Base-by-base conservation (phyloP, 2,329 filamentous ascomycete genomes). In the Lasiodiplodia gonubiensis region DNA sequence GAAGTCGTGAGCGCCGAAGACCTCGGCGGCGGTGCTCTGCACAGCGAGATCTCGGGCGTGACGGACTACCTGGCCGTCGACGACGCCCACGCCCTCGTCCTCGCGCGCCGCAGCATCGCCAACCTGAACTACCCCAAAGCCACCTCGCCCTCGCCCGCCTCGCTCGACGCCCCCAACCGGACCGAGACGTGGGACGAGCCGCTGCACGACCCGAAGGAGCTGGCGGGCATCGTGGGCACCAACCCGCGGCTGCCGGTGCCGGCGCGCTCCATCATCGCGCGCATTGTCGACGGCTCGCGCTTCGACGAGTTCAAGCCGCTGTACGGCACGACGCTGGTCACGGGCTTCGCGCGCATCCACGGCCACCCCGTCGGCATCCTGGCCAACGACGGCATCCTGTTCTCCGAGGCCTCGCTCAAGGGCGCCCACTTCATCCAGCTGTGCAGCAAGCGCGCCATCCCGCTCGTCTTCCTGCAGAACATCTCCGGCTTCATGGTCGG, bases 401-500 rank as follows among this genome's bases (percentile, higher is more conserved):
- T 98, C 83, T 93, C 92, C 66, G 88, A 93, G 63, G 93, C 92
- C 11, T 90, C 93, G 10, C 86, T 97, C 69, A 99, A 99, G 81
- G 95, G 94, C 42, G 93, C 95, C 0, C 95, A 99, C 81, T 99
- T 99, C 79, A 93, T 98, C 74, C 92, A 99, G 80, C 88, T 99
- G 4, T 98, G 94, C 82, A 86, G 91, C 35, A 93, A 97, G 80
- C 90, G 95, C 67, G 89, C 92, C 65, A 92, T 98, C 67, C 94
- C 95, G 0, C 84, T 98, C 11, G 86, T 98, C 61, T 98, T 98
- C 81, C 83, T 99, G 23, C 95, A 99, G 79, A 98, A 99, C 79
- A 98, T 99, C 77, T 90, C 90, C 6, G 95, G 95, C 52, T 99
- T 99, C 86, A 99, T 99, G 95, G 95, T 99, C 37, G 95, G 95